These are phyloP conservation scores for Ceratorhiza oryzae-sativae DNA, from an alignment of 1,284 basidiomycete species.

Conservation along the genomic window DNA sequence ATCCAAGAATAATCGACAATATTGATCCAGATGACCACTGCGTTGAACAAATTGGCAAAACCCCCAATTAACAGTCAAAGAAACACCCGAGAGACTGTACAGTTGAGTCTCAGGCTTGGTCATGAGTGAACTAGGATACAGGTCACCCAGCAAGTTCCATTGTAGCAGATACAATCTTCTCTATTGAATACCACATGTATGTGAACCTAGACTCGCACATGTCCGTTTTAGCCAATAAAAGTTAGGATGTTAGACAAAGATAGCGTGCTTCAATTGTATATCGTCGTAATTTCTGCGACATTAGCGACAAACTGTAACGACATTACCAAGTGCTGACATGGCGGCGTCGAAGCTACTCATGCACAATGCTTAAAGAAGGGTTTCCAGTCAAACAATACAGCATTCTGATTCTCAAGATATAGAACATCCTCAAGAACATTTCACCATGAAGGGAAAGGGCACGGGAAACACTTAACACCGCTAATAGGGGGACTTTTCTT, in stretches of 20 bases:
- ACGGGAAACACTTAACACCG: neutral
- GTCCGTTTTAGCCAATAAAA: neutral
- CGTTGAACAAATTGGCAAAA: conserved; percentile 18
- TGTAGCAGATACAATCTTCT: neutral
- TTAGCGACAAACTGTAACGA: no score
- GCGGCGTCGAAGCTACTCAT: no score
- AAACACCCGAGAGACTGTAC: conserved; percentile 59
- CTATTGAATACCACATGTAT: neutral
- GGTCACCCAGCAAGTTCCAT: neutral
- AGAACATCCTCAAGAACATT: conserved; percentile 3
- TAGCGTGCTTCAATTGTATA: no score
- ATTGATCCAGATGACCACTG: no score
- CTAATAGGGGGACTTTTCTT: conserved; percentile 10
- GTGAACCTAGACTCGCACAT: neutral
- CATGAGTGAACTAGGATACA: neutral
- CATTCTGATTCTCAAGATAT: neutral
- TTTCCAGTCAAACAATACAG: neutral
- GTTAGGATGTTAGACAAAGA: no score
- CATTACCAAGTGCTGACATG: no score
- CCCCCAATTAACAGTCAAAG: conserved; percentile 79
- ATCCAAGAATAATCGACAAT: no score
- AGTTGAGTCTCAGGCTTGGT: neutral
- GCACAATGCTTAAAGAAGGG: neutral
- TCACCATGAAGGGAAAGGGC: neutral
- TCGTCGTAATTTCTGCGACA: no score